Percentiles rank a stretch among this genome's conserved stretches.
These are phyloP conservation scores for Pythium aristosporum DNA, from an alignment of 352 stramenopile genomes.

Conservation along the genomic window DNA sequence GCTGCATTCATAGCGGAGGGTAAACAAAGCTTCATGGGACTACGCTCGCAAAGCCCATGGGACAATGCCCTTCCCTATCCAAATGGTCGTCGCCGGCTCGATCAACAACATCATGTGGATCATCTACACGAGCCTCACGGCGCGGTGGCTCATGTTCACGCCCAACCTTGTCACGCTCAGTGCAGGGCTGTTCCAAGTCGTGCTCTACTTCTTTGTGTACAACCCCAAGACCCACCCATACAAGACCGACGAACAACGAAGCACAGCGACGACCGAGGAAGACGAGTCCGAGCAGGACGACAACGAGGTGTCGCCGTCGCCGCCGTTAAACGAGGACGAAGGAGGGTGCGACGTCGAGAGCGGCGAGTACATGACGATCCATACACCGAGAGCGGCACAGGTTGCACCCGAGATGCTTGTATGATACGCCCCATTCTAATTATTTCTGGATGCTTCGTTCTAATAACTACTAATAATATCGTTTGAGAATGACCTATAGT, in stretches of 20 bases:
- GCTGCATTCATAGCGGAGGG: too few species aligned
- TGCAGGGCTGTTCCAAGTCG: conserved; percentile 29
- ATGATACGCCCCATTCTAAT: neutral
- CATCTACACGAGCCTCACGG: conserved; percentile 40
- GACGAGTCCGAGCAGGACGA: conserved; percentile 6
- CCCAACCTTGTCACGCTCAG: neutral
- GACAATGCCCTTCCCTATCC: conserved; percentile 29
- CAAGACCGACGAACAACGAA: conserved; percentile 3
- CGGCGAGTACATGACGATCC: conserved; percentile 10
- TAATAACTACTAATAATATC: too few species aligned
- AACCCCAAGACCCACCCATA: conserved; percentile 44
- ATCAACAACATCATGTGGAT: conserved; percentile 55
- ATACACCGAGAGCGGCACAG: conserved; percentile 6
- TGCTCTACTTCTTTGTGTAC: conserved; percentile 44
- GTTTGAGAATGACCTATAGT: neutral
- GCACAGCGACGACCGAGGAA: conserved; percentile 18
- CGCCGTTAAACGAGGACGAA: neutral
- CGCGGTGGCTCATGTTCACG: conserved; percentile 41
- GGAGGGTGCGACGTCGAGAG: conserved; percentile 1
- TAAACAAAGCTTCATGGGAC: neutral
- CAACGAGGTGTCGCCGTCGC: neutral
- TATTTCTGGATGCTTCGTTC: too few species aligned
- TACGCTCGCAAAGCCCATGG: neutral
- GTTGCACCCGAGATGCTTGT: conserved; percentile 13
- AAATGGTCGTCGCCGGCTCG: conserved; percentile 40